A percentile compares a stretch with the other conserved stretches of the same genome.
Evolutionary conservation across 139 green algal genomes (phyloP).

Genomic region (Chlamydomonas incerta): DNA sequence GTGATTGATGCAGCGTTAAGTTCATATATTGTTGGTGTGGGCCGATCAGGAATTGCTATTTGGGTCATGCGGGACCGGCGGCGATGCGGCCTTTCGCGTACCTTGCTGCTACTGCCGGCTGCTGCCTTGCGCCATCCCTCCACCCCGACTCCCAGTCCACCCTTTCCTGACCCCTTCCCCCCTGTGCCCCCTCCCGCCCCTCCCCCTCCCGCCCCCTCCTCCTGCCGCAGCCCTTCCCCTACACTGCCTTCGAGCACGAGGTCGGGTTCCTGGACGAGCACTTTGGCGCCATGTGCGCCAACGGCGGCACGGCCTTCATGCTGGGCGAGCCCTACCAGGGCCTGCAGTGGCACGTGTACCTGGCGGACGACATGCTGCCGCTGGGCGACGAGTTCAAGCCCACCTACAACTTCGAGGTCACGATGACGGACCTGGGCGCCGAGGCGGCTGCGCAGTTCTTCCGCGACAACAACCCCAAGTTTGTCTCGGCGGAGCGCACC

Average conservation of each 20-base stretch:
- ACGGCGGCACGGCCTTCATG: slow-evolving; percentile 79
- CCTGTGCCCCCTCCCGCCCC: background rate
- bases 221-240: slow-evolving; percentile 51
- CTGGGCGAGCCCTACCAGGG: slow-evolving; percentile 85
- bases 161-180: slow-evolving; percentile 21
- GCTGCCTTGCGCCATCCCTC: background rate
- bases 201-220: background rate
- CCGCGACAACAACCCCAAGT: slow-evolving; percentile 64
- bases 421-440: slow-evolving; percentile 92
- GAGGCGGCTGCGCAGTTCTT: slow-evolving; percentile 82
- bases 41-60: no score
- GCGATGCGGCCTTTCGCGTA: no score
- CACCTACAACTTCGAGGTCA: slow-evolving; percentile 93
- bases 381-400: slow-evolving; percentile 36
- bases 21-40: no score
- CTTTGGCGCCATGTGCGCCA: slow-evolving; percentile 73
- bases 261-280: slow-evolving; percentile 76
- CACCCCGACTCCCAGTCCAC: background rate
- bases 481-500: slow-evolving; percentile 70
- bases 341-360: slow-evolving; percentile 96
- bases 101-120: no score
- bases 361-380: slow-evolving; percentile 63
- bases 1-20: no score
- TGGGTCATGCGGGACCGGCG: no score
- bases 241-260: slow-evolving; percentile 87